A percentile compares a stretch with the other conserved stretches of the same genome.
phyloP scores from a whole-genome alignment of 306 rosid genomes.

The Lathyrus sativus region DNA sequence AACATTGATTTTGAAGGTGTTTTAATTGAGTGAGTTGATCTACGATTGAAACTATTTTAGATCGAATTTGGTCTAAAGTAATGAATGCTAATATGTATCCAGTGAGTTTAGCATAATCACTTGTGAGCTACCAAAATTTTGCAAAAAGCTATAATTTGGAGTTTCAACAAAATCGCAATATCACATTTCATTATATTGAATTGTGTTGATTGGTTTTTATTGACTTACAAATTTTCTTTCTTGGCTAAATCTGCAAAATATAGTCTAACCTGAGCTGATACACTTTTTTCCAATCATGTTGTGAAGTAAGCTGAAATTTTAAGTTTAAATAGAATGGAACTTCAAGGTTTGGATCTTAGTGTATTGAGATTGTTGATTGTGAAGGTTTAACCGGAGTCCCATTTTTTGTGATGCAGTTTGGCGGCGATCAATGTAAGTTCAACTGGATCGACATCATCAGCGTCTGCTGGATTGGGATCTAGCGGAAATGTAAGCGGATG shows the following conservation, averaged over 20 bases:
- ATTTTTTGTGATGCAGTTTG: slow-evolving; percentile 53
- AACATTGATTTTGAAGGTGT: neutral
- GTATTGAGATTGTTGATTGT: slow-evolving; percentile 11
- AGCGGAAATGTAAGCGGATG: slow-evolving; percentile 56
- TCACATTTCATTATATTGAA: neutral
- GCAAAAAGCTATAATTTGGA: neutral
- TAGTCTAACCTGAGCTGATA: neutral
- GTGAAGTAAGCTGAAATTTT: slow-evolving; percentile 17
- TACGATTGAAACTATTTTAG: neutral
- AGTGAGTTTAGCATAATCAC: neutral
- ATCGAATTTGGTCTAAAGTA: neutral
- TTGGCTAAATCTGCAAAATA: neutral
- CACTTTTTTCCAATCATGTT: neutral
- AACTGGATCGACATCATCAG: slow-evolving; percentile 47
- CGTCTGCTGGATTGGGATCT: slow-evolving; percentile 57
- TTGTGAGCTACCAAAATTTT: neutral
- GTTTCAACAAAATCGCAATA: neutral
- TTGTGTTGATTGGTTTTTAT: neutral
- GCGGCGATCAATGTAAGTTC: slow-evolving; percentile 54
- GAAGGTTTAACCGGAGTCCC: neutral
- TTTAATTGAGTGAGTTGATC: neutral
- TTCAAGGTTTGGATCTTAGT: slow-evolving; percentile 5
- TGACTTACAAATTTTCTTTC: neutral
- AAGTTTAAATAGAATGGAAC: neutral
- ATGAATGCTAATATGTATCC: no score